Evolutionary conservation across 768 basidiomycete species (phyloP), one percentile per base, ranked within the genome.

Genomic region (Butyriboletus loyo): DNA sequence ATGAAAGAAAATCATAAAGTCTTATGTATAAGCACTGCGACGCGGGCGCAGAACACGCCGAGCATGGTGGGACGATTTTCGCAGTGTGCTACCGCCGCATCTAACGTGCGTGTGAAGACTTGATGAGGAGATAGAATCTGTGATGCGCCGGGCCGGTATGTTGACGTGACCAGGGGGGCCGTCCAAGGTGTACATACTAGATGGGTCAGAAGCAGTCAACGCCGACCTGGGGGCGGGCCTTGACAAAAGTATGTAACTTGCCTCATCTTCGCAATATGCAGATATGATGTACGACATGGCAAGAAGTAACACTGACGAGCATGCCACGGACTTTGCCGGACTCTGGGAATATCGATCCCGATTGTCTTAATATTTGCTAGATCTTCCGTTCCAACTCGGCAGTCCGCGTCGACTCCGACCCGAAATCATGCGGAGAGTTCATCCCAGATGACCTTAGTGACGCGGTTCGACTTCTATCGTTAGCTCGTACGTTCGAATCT

Each of bases 371-470:
- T 45, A 7, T 13, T 36, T 38, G 36, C 19, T 34, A 17, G n/a
- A n/a, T 13, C 22, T 34, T 22, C 14, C 41, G 36, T 21, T 44
- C 38, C 17, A 34, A 38, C 38, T 46, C 46, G 35, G 43, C 27
- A 25, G 41, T 24, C 53, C 24, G 45, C 40, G 51, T 48, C 51
- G 42, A 55, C 41, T 46, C 51, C 49, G 53, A 55, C 50, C 41
- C 45, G 55, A 44, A 25, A 54, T 36, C 21, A 46, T 42, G 49
- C 41, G 34, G 25, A 35, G 31, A 32, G 53, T 49, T 38, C 50
- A 24, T 9, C 13, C 36, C 34, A 38, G n/a, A 24, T 28, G 31
- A 13, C 15, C 38, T 28, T 50, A 31, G 49, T 46, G 37, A 63
- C 41, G 39, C 32, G 38, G 36, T 46, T 52, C 13, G 50, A 50